Conservation (phyloP, 2,329 filamentous ascomycete species). For the Thelonectria discophora region DNA sequence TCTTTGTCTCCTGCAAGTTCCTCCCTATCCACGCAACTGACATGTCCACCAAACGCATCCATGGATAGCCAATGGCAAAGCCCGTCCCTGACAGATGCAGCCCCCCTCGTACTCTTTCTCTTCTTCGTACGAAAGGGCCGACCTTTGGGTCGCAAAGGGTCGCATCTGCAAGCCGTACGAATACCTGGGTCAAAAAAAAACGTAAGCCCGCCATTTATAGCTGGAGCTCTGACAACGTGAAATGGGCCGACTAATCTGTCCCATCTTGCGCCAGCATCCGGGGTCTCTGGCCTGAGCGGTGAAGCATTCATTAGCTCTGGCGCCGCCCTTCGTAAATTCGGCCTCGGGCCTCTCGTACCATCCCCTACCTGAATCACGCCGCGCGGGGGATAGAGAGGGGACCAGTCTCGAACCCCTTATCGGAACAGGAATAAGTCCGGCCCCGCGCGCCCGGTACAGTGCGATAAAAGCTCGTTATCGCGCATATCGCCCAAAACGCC, state of each 20-base stretch:
- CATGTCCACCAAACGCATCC: too few species aligned
- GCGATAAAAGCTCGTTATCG: not conserved
- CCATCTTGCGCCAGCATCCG: not conserved
- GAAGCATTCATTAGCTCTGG: constrained; percentile 18
- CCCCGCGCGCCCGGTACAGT: constrained; percentile 17
- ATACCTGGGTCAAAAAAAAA: too few species aligned
- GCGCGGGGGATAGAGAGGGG: constrained; percentile 14
- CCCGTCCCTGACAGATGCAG: too few species aligned
- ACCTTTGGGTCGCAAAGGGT: not conserved
- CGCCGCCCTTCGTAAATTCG: constrained; percentile 1
- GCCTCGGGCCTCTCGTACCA: constrained; percentile 35
- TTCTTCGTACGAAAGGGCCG: not conserved
- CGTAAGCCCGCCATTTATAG: constrained; percentile 1
- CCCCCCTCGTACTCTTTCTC: not conserved
- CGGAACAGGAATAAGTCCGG: constrained; percentile 34
- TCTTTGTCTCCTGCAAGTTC: not conserved
- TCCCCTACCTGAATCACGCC: constrained; percentile 25
- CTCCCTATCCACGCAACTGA: too few species aligned
- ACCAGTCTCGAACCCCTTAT: constrained; percentile 24
- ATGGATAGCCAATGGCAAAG: too few species aligned
- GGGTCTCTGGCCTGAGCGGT: constrained; percentile 2
- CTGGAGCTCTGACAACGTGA: constrained; percentile 10
- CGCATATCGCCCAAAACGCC: too few species aligned
- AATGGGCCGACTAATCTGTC: constrained; percentile 17
- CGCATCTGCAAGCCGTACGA: not conserved